A percentile compares a stretch with the other conserved stretches of the same genome.
Conservation (phyloP, 2,329 filamentous ascomycete genomes). For the Xylaria sp. region DNA sequence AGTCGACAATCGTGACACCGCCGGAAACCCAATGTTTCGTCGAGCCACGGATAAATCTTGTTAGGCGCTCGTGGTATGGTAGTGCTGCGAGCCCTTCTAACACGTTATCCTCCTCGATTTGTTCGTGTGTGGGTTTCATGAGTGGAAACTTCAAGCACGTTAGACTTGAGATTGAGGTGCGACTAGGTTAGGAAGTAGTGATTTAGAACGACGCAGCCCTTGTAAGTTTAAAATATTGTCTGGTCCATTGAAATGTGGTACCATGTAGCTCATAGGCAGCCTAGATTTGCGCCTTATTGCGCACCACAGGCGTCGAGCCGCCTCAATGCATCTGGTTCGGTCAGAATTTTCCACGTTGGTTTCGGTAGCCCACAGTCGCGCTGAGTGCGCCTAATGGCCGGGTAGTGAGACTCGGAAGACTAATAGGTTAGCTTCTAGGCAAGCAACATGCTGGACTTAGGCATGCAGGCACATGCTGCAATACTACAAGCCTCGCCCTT, state of each 20-base stretch:
- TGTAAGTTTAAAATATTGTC: neutral
- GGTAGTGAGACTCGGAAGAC: neutral
- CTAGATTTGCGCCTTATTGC: neutral
- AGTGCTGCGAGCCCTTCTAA: constrained; percentile 17
- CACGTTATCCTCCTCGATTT: neutral
- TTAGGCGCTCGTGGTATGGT: constrained; percentile 19
- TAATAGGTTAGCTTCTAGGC: neutral
- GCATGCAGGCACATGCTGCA: neutral
- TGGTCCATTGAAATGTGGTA: neutral
- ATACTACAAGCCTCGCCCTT: too few species aligned
- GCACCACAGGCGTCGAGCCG: neutral
- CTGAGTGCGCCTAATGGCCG: neutral
- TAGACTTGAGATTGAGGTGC: neutral
- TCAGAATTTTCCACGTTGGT: neutral
- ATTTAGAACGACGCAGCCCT: neutral
- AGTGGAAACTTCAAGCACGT: neutral
- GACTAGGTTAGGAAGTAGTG: neutral
- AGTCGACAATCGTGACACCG: constrained; percentile 18
- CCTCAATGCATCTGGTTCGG: neutral
- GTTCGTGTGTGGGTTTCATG: constrained; percentile 16
- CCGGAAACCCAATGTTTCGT: constrained; percentile 16
- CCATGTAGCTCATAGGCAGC: neutral
- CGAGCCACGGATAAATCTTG: constrained; percentile 21
- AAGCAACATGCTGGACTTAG: neutral
- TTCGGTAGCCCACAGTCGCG: neutral